Evolutionary conservation across 2,329 filamentous ascomycete genomes (phyloP), one percentile per base, ranked within the genome.

Genomic region (Diaporthe velutina): DNA sequence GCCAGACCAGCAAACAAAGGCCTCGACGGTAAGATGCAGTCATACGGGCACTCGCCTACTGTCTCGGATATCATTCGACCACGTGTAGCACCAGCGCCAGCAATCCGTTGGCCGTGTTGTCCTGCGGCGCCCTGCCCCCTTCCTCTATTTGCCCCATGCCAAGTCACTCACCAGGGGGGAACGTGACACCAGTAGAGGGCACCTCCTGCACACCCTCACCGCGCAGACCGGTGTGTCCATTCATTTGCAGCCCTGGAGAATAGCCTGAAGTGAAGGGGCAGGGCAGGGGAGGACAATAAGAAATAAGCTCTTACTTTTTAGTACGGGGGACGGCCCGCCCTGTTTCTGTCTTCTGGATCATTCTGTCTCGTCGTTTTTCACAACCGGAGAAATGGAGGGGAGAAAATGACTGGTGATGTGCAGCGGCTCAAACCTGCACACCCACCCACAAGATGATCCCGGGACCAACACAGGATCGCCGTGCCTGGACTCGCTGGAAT

Each of bases 171-270:
- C 35, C n/a, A n/a, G n/a, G 35, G 50, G 58, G 48, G 64, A 35
- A 54, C 55, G 57, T 72, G 70, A 61, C 54, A 61, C 70, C 70
- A 72, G 48, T 68, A 68, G 48, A 54, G 64, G 48, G 64, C 64
- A 54, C 33, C 48, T 68, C 48, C 64, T 68, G 64, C 33, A 68
- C 64, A 68, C 64, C 64, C 64, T 68, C 48, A 54, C n/a, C 13
- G 33, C 9, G 12, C 33, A 28, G 64, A 68, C 64, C 48, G 64
- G 64, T 68, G 64, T 54, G 64, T 54, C 33, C 13, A 6, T 68
- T 54, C 48, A 68, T 68, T 54, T 68, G 48, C 48, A 19, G 64
- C 45, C 64, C 22, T n/a, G 25, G 48, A 40, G n/a, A 68, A 68
- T 68, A 68, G 64, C 33, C 64, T 68, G 48, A 68, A 68, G n/a